Percentiles rank a stretch among this genome's conserved stretches.
phyloP scores from a whole-genome alignment of 139 green algal species.

The Microglena sp. region DNA sequence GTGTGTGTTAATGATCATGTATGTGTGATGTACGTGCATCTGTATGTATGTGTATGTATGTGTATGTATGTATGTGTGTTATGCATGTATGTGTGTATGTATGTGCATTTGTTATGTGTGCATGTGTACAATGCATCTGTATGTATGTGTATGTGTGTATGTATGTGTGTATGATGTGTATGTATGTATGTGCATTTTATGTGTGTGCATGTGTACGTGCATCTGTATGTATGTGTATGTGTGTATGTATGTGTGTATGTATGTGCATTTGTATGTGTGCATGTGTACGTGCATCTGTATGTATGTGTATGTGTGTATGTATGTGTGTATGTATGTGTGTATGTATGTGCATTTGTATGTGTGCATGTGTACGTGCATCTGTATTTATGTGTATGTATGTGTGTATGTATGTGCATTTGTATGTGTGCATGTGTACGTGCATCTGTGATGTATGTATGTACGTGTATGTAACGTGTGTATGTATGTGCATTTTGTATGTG shows the following conservation, averaged over 20 bases:
- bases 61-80: not conserved
- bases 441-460: too few species aligned
- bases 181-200: not conserved
- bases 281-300: too few species aligned
- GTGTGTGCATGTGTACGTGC: not conserved
- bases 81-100: not conserved
- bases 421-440: too few species aligned
- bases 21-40: constrained; percentile 3
- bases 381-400: too few species aligned
- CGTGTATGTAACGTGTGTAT: too few species aligned
- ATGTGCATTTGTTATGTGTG: not conserved
- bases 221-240: not conserved
- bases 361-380: too few species aligned
- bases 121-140: not conserved
- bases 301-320: too few species aligned
- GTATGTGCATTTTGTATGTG: too few species aligned
- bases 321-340: too few species aligned
- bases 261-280: not conserved
- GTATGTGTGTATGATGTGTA: not conserved
- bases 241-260: not conserved
- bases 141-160: not conserved
- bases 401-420: too few species aligned
- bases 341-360: too few species aligned
- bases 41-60: constrained; percentile 1
- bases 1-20: not conserved